phyloP scores from a whole-genome alignment of 2,329 filamentous ascomycete species.

The Aureobasidium sp. region DNA sequence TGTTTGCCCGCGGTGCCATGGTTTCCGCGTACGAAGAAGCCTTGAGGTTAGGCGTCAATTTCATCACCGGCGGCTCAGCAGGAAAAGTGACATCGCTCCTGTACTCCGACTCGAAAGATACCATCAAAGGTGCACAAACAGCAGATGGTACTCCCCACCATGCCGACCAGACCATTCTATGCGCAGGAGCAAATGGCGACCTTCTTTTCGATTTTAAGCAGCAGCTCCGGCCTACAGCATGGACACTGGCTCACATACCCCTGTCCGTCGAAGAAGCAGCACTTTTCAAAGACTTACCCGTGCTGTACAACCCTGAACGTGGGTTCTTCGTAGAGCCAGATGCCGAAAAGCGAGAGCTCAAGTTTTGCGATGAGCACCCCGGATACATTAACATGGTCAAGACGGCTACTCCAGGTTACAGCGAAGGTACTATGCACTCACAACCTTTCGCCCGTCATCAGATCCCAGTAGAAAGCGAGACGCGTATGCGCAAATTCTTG shows the following conservation, averaged over 20 bases:
- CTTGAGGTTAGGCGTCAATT: slow-evolving; percentile 39
- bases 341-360: slow-evolving; percentile 40
- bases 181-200: slow-evolving; percentile 44
- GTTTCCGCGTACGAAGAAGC: slow-evolving; percentile 41
- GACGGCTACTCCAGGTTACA: slow-evolving; percentile 17
- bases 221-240: slow-evolving; percentile 49
- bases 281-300: slow-evolving; percentile 43
- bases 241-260: slow-evolving; percentile 47
- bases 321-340: slow-evolving; percentile 47
- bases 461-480: slow-evolving; percentile 42
- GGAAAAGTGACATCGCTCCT: slow-evolving; percentile 37
- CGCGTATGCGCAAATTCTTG: slow-evolving; percentile 43
- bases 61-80: slow-evolving; percentile 37
- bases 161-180: slow-evolving; percentile 42
- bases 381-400: slow-evolving; percentile 47
- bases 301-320: slow-evolving; percentile 43
- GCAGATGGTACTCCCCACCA: slow-evolving; percentile 36
- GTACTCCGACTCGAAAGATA: slow-evolving; percentile 26
- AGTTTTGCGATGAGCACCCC: slow-evolving; percentile 51
- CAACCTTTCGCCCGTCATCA: slow-evolving; percentile 40
- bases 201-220: slow-evolving; percentile 44
- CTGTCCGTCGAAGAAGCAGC: slow-evolving; percentile 41
- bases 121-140: slow-evolving; percentile 39
- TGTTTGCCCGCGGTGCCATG: slow-evolving; percentile 46
- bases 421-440: slow-evolving; percentile 28